Percentiles rank a stretch among this genome's conserved stretches.
Evolutionary conservation across 305 asterid genomes (phyloP).

Genomic region (Ilex paraguariensis): DNA sequence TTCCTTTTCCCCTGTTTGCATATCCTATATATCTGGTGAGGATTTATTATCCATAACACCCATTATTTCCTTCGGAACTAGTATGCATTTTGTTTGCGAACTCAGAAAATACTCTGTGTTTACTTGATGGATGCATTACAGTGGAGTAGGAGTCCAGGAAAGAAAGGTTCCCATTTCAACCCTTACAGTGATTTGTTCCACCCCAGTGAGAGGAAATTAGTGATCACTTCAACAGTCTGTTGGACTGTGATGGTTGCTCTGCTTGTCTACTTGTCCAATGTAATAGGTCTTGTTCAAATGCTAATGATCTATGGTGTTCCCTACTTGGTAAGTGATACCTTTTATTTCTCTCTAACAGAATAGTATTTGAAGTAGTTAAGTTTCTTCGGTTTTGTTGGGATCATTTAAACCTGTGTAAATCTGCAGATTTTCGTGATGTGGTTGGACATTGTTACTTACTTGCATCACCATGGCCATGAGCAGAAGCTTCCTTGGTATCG

Average conservation of each 20-base stretch:
- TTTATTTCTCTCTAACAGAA: too few species aligned
- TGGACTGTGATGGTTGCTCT: constrained; percentile 68
- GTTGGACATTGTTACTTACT: constrained; percentile 84
- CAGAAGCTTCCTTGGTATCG: constrained; percentile 95
- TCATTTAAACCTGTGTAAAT: background rate
- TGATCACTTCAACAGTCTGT: constrained; percentile 64
- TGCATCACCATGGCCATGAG: constrained; percentile 95
- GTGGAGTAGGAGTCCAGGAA: constrained; percentile 92
- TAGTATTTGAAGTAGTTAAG: background rate
- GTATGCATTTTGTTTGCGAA: background rate
- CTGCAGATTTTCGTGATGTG: constrained; percentile 70
- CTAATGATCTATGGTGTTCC: constrained; percentile 72
- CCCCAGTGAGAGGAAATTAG: constrained; percentile 53
- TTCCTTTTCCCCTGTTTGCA: constrained; percentile 6
- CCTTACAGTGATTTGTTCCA: constrained; percentile 73
- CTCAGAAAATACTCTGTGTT: background rate
- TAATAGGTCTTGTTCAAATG: constrained; percentile 53
- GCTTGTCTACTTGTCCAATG: constrained; percentile 39
- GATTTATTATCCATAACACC: background rate
- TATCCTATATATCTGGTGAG: constrained; percentile 5
- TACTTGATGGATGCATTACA: constrained; percentile 14
- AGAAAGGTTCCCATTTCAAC: constrained; percentile 74
- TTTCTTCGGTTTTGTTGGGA: background rate
- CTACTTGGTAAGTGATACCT: constrained; percentile 37
- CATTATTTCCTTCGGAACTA: background rate